These are phyloP conservation scores for Amoebophrya sp. DNA, from an alignment of 169 alveolate genomes.

Conservation along the genomic window DNA sequence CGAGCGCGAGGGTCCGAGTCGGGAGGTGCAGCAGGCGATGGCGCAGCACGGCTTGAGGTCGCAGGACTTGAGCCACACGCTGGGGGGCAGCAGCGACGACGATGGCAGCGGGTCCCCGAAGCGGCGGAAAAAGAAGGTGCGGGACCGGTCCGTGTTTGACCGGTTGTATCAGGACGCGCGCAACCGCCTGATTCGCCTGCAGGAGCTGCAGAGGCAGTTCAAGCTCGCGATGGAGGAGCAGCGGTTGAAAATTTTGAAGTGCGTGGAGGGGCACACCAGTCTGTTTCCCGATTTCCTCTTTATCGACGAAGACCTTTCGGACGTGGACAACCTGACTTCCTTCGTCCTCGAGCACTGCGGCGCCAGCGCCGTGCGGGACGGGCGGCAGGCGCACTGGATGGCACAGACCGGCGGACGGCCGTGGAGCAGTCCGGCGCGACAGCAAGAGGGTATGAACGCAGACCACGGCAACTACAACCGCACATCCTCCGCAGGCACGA, in stretches of 20 bases:
- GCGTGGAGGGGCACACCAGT: background rate
- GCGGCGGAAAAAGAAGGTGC: background rate
- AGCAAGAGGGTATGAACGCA: too few relatives aligned
- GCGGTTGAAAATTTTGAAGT: background rate
- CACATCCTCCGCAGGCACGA: too few relatives aligned
- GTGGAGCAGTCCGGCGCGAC: background rate
- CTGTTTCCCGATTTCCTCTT: background rate
- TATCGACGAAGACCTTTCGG: background rate
- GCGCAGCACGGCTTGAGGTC: background rate
- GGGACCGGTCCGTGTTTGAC: background rate
- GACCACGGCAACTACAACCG: too few relatives aligned
- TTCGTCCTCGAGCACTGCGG: conserved; percentile 13
- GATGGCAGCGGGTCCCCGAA: background rate
- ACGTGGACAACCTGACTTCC: background rate
- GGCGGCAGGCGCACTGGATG: background rate
- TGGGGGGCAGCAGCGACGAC: background rate
- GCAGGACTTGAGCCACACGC: background rate
- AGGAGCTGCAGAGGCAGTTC: background rate
- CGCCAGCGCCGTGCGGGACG: background rate
- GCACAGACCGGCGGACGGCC: background rate
- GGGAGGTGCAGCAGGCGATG: background rate
- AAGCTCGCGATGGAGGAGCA: conserved; percentile 8
- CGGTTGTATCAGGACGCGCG: background rate
- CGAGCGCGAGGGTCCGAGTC: background rate
- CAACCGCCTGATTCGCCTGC: background rate